Evolutionary conservation across 2,329 filamentous ascomycete genomes (phyloP).

Genomic region (Microcera coccophila): DNA sequence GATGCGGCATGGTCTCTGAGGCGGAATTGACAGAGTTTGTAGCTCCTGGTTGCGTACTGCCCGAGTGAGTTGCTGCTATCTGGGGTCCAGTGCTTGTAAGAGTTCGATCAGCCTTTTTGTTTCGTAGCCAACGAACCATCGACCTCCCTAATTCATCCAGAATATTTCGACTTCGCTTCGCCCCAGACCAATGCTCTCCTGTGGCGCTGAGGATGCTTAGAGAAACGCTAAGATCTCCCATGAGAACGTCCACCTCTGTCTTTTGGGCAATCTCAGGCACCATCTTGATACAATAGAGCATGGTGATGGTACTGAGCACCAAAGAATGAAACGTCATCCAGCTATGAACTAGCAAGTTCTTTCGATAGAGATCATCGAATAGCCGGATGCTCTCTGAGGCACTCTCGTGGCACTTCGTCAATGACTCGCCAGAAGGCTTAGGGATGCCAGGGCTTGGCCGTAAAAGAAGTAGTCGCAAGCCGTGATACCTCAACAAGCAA

Average conservation of each 20-base stretch:
- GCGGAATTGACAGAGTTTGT: conserved; percentile 4
- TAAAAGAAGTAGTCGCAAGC: conserved; percentile 46
- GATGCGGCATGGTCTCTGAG: conserved; percentile 3
- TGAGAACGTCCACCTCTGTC: conserved; percentile 37
- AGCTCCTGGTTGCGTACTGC: not conserved
- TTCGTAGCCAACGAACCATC: conserved; percentile 28
- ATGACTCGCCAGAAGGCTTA: conserved; percentile 38
- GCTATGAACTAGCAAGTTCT: conserved; percentile 43
- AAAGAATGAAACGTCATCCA: conserved; percentile 48
- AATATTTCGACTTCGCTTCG: conserved; percentile 44
- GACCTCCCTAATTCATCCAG: conserved; percentile 37
- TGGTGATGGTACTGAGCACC: conserved; percentile 45
- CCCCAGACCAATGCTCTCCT: conserved; percentile 50
- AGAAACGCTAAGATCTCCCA: conserved; percentile 39
- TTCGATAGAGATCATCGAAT: conserved; percentile 41
- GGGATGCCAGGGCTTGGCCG: conserved; percentile 51
- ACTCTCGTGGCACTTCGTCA: conserved; percentile 42
- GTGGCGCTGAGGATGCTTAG: conserved; percentile 48
- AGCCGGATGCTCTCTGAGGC: conserved; percentile 39
- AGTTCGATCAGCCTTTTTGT: conserved; percentile 2
- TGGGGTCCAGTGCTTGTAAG: not conserved
- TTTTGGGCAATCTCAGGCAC: conserved; percentile 38
- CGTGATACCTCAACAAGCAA: conserved; percentile 46
- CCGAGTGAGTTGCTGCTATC: not conserved
- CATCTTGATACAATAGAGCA: conserved; percentile 49